phyloP scores from a whole-genome alignment of 129 eudicot genomes.

The Chrysanthemum seticuspe region DNA sequence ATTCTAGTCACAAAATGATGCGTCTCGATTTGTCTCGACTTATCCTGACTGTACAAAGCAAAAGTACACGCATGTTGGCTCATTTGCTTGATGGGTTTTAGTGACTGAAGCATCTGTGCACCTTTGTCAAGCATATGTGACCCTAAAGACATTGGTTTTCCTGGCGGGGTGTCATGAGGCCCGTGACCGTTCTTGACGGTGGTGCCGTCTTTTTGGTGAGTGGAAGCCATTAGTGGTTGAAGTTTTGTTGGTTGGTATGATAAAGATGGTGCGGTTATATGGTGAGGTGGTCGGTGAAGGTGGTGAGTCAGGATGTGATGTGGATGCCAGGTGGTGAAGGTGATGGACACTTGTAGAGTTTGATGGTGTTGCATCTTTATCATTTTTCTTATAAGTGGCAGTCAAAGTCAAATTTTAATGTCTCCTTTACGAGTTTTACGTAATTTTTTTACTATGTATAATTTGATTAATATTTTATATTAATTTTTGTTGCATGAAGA shows the following conservation, averaged over 20 bases:
- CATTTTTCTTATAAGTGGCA: neutral
- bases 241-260: neutral
- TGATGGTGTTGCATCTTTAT: slow-evolving; percentile 14
- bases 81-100: slow-evolving; percentile 61
- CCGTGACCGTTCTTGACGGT: slow-evolving; percentile 22
- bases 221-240: slow-evolving; percentile 18
- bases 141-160: slow-evolving; percentile 46
- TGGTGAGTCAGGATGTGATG: slow-evolving; percentile 8
- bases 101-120: slow-evolving; percentile 59
- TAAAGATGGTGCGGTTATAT: neutral
- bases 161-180: slow-evolving; percentile 39
- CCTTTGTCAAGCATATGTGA: slow-evolving; percentile 60
- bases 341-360: slow-evolving; percentile 28
- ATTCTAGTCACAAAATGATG: slow-evolving; percentile 54
- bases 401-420: neutral
- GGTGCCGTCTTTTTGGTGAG: slow-evolving; percentile 20
- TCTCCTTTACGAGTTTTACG: too few species aligned
- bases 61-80: slow-evolving; percentile 64
- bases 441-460: too few species aligned
- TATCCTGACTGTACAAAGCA: slow-evolving; percentile 57
- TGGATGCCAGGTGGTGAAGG: slow-evolving; percentile 35
- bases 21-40: slow-evolving; percentile 66
- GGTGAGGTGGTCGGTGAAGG: slow-evolving; percentile 8
- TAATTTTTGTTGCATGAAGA: too few species aligned
- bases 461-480: too few species aligned